Conservation (phyloP, 2,329 filamentous ascomycete species). For the Aureobasidium sp. region DNA sequence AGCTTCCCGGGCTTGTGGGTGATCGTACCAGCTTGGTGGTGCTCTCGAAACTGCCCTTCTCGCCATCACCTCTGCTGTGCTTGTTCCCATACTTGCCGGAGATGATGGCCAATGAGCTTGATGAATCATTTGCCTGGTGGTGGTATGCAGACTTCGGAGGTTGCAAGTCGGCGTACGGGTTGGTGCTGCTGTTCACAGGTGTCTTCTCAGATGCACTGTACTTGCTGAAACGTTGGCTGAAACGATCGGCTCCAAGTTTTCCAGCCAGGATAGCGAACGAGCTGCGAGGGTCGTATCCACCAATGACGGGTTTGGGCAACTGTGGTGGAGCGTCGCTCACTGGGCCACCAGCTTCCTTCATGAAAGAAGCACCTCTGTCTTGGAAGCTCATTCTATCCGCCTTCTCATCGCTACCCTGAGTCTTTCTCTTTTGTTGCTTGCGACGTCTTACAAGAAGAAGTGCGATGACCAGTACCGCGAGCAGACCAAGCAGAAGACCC, state of each 20-base stretch:
- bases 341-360: conserved; percentile 40
- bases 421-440: conserved; percentile 48
- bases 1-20: conserved; percentile 23
- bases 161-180: not conserved
- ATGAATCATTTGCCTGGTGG: conserved; percentile 19
- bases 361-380: conserved; percentile 43
- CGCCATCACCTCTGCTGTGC: conserved; percentile 34
- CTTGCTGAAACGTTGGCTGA: conserved; percentile 7
- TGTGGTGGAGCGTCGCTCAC: conserved; percentile 18
- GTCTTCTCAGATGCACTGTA: not conserved
- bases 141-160: not conserved
- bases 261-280: conserved; percentile 10
- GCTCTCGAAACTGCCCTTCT: conserved; percentile 49
- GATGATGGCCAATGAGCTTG: conserved; percentile 40
- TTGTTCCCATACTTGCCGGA: conserved; percentile 47
- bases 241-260: conserved; percentile 6
- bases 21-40: conserved; percentile 51
- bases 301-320: conserved; percentile 1
- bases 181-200: not conserved
- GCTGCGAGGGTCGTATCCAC: conserved; percentile 19
- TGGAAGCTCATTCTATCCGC: conserved; percentile 40
- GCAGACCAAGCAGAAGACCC: conserved; percentile 69
- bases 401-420: conserved; percentile 37
- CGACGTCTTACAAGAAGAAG: conserved; percentile 59
- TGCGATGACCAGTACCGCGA: conserved; percentile 60